Conservation (phyloP, 768 basidiomycete genomes). For the Pleurotus tuoliensis region DNA sequence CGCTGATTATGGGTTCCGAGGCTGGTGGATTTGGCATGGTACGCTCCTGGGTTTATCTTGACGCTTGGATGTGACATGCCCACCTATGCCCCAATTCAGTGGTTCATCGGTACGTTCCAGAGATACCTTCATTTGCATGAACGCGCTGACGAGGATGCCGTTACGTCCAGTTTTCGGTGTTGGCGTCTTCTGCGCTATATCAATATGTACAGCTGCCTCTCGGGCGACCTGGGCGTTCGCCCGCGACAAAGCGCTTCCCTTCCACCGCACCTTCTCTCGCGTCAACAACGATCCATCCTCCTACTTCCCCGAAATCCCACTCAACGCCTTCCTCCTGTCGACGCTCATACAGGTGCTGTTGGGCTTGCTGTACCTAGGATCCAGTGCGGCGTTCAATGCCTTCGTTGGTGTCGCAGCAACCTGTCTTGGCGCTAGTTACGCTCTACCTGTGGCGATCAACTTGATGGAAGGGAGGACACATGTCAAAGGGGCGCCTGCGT, state of each 20-base stretch:
- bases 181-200: constrained; percentile 61
- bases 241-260: constrained; percentile 62
- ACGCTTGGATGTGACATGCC: no score
- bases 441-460: constrained; percentile 56
- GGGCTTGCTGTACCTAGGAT: constrained; percentile 61
- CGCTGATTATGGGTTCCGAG: constrained; percentile 56
- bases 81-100: constrained; percentile 16
- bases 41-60: neutral
- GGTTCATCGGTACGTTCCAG: constrained; percentile 35
- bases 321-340: constrained; percentile 59
- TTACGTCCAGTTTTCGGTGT: constrained; percentile 44
- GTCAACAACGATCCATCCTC: constrained; percentile 31
- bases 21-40: constrained; percentile 63
- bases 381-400: constrained; percentile 61
- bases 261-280: constrained; percentile 41
- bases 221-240: constrained; percentile 72
- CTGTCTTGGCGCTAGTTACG: constrained; percentile 61
- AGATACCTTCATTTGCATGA: neutral
- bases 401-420: constrained; percentile 67
- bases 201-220: constrained; percentile 63
- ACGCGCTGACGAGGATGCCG: neutral
- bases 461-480: constrained; percentile 39
- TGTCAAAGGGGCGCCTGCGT: constrained; percentile 47
- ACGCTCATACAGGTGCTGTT: constrained; percentile 54
- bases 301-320: constrained; percentile 42